Evolutionary conservation across 1,284 basidiomycete species (phyloP).

Genomic region (Cutaneotrichosporon dermatis): DNA sequence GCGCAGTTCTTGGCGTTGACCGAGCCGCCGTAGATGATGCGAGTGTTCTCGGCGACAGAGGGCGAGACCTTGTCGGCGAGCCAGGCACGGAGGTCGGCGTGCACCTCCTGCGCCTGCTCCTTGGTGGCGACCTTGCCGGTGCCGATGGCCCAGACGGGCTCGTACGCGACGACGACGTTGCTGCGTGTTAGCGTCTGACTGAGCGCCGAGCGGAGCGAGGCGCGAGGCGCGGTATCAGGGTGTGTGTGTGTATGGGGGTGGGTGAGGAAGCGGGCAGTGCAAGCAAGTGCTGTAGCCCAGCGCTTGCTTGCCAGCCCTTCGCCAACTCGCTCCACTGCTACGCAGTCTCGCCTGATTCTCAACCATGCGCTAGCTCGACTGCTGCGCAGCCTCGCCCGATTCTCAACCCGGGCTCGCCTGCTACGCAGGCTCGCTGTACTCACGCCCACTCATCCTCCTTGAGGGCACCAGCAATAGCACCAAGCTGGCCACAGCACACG

Average conservation of each 20-base stretch:
- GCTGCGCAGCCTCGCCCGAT: too few species aligned
- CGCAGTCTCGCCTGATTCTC: too few species aligned
- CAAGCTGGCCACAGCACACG: constrained; percentile 78
- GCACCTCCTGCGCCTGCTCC: constrained; percentile 78
- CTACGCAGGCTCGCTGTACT: constrained; percentile 27
- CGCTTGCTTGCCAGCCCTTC: background rate
- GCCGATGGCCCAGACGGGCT: constrained; percentile 98
- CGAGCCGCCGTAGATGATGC: constrained; percentile 94
- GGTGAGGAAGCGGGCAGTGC: too few species aligned
- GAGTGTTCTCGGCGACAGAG: constrained; percentile 66
- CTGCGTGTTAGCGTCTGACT: constrained; percentile 48
- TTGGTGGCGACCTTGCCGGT: constrained; percentile 93
- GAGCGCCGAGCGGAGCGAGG: background rate
- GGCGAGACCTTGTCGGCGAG: constrained; percentile 63
- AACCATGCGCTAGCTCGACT: too few species aligned
- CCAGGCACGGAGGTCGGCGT: constrained; percentile 77
- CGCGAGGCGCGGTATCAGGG: background rate
- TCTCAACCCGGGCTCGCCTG: too few species aligned
- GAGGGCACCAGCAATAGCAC: constrained; percentile 65
- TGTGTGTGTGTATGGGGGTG: too few species aligned
- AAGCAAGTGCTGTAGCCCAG: too few species aligned
- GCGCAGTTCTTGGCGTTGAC: constrained; percentile 83
- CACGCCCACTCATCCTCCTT: constrained; percentile 74
- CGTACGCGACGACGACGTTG: constrained; percentile 90
- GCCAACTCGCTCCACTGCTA: too few species aligned